phyloP scores from a whole-genome alignment of 2,329 filamentous ascomycete species.

The Fusarium ambrosium region DNA sequence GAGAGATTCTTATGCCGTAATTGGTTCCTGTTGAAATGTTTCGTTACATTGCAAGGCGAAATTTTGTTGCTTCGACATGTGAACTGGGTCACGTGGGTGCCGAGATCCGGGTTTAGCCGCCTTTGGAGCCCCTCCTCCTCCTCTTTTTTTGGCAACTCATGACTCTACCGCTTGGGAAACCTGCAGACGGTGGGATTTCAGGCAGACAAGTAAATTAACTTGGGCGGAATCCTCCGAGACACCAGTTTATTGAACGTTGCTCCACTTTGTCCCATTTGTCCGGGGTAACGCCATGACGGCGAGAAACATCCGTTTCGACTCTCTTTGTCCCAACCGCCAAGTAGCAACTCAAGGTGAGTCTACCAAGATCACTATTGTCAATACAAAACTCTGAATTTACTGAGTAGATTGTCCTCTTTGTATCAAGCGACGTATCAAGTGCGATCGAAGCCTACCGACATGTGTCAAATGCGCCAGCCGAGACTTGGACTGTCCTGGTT shows the following conservation, averaged over 20 bases:
- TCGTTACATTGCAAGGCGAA: neutral
- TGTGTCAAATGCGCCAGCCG: conserved; percentile 39
- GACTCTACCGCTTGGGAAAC: neutral
- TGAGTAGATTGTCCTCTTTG: conserved; percentile 35
- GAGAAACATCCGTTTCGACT: conserved; percentile 34
- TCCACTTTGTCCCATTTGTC: neutral
- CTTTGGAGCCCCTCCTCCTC: neutral
- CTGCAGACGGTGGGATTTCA: neutral
- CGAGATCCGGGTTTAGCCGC: neutral
- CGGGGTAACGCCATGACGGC: neutral
- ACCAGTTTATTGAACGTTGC: neutral
- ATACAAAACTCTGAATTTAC: neutral
- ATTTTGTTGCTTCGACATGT: neutral
- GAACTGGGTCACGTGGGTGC: conserved; percentile 3
- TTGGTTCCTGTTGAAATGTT: neutral
- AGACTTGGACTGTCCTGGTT: conserved; percentile 33
- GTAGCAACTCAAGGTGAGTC: conserved; percentile 32
- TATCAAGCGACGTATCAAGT: conserved; percentile 36
- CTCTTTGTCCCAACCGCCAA: conserved; percentile 25
- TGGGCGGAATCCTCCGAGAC: neutral
- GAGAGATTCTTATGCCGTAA: neutral
- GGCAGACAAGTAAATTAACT: neutral
- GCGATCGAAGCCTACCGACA: conserved; percentile 35
- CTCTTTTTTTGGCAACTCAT: conserved; percentile 1
- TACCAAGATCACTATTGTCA: too few species aligned